phyloP scores from a whole-genome alignment of 2,329 filamentous ascomycete genomes.

The Pyricularia sp. region DNA sequence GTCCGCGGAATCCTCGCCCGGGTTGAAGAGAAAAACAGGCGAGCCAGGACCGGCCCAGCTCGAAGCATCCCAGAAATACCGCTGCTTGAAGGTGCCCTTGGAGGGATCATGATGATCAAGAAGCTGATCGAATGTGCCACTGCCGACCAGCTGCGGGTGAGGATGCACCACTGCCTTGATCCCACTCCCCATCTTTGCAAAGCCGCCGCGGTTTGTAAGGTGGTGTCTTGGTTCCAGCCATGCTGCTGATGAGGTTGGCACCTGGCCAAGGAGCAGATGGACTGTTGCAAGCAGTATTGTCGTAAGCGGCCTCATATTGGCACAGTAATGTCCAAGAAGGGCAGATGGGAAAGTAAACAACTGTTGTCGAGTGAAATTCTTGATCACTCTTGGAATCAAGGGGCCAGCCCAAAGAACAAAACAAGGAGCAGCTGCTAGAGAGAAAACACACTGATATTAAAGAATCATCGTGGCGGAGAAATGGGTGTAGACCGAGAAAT shows the following conservation, averaged over 20 bases:
- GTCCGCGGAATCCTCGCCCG: slow-evolving; percentile 26
- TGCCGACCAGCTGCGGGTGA: slow-evolving; percentile 7
- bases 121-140: slow-evolving; percentile 26
- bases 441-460: neutral
- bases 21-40: slow-evolving; percentile 29
- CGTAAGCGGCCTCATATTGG: neutral
- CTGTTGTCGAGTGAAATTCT: neutral
- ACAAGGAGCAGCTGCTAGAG: neutral
- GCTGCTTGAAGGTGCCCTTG: slow-evolving; percentile 29
- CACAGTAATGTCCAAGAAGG: neutral
- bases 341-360: neutral
- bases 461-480: neutral
- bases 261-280: neutral
- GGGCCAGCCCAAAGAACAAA: neutral
- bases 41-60: slow-evolving; percentile 28
- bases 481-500: neutral
- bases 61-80: slow-evolving; percentile 28
- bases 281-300: neutral
- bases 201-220: neutral
- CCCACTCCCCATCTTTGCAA: neutral
- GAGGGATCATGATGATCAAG: slow-evolving; percentile 28
- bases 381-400: neutral
- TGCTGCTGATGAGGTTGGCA: neutral
- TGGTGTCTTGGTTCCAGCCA: neutral
- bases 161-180: slow-evolving; percentile 1